Conservation (phyloP, 164 flowering plant species). For the Annona cherimola region DNA sequence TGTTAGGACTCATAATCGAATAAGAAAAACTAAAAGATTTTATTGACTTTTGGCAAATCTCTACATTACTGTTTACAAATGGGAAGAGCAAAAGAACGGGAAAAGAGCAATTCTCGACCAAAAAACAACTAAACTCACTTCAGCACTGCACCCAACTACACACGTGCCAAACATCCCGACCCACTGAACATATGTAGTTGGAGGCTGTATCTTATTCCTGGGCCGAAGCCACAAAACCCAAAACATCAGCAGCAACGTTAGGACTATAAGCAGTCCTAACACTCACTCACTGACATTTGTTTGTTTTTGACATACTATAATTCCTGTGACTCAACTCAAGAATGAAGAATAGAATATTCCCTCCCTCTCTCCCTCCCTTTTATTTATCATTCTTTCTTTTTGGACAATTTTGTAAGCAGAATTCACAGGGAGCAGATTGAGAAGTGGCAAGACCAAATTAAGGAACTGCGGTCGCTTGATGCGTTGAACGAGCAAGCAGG, state of each 20-base stretch:
- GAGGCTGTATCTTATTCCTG: neutral
- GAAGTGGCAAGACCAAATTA: conserved; percentile 87
- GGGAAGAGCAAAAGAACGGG: neutral
- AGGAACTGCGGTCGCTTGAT: conserved; percentile 62
- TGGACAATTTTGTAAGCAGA: conserved; percentile 27
- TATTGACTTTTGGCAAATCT: neutral
- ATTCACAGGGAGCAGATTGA: conserved; percentile 71
- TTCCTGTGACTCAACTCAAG: too few species aligned
- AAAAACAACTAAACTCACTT: neutral
- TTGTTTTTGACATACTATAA: too few species aligned
- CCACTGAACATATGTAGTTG: neutral
- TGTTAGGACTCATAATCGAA: neutral
- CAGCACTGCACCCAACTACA: too few species aligned
- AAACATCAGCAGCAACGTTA: neutral
- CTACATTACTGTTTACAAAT: neutral
- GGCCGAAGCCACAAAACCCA: neutral
- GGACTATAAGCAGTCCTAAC: neutral
- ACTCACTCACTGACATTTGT: too few species aligned
- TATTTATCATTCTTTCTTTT: neutral
- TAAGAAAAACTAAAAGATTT: neutral
- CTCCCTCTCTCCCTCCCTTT: neutral
- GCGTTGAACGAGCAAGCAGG: conserved; percentile 54
- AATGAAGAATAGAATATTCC: neutral
- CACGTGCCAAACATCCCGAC: neutral
- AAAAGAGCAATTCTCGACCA: neutral